Base-by-base conservation (phyloP, 176 grass and related monocot genomes). In the Phoenix roebelenii region DNA sequence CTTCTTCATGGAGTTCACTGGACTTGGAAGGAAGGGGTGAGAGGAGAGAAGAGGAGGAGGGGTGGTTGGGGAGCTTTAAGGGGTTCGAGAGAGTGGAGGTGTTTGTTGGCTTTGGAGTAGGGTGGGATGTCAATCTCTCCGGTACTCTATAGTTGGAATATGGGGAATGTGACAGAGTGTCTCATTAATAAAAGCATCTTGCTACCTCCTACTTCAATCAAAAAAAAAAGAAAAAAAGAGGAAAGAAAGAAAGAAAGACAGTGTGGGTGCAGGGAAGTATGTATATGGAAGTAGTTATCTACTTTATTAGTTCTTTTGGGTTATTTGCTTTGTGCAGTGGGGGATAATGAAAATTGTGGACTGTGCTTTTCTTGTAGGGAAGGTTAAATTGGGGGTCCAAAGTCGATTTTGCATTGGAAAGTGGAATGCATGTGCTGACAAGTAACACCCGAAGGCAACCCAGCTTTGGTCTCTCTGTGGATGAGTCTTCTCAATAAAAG, bases 391-490 rank as follows among this genome's bases (percentile, higher is more conserved):
- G 56, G 18, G 18, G 24, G 55, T 65, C 72, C 72, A 75, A 80
- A 80, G 66, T 59, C 1, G 23, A 54, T 67, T 51, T 62, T 72
- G 22, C 49, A 50, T 16, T 28, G 50, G 28, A 72, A 68, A 73
- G 71, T 79, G 76, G 54, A 79, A 54, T 54, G 58, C 71, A 74
- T 70, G 78, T 74, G 71, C 53, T 67, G 22, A 60, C 61, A 64
- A 51, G 39, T 14, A 7, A 20, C 19, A 60, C 32, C 25, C 58
- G 16, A 60, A 29, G 25, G 58, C 25, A 32, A n/a, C 35, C 10
- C 9, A 60, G 12, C 61, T 24, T 16, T 49, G 19, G 4, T 25
- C 10, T 16, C 48, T 60, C 18, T 50, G 7, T 28, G 15, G 15
- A 58, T 44, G 9, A 44, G 35, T 44, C 35, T 9, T 14, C 14